Percentiles rank a stretch among this genome's conserved stretches.
phyloP scores from a whole-genome alignment of 2,329 filamentous ascomycete genomes.

The Blumeria hordei region DNA sequence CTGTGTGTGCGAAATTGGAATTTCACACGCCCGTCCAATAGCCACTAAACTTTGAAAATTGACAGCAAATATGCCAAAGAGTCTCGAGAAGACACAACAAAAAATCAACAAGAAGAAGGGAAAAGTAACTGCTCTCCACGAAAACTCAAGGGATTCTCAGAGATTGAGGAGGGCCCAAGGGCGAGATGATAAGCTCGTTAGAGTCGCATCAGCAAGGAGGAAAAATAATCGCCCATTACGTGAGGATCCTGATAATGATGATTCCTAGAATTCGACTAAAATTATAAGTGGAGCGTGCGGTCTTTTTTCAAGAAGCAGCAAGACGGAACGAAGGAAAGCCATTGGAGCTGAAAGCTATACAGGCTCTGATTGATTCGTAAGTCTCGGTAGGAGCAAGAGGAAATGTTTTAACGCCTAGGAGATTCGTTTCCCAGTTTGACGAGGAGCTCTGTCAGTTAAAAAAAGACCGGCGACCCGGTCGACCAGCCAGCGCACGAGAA shows the following conservation, averaged over 20 bases:
- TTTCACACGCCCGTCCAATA: no score
- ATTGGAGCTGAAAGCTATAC: slow-evolving; percentile 30
- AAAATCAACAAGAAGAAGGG: slow-evolving; percentile 72
- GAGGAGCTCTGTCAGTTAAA: slow-evolving; percentile 43
- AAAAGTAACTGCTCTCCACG: slow-evolving; percentile 52
- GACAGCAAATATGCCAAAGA: slow-evolving; percentile 41
- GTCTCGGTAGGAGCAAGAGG: slow-evolving; percentile 6
- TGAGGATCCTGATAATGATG: slow-evolving; percentile 17
- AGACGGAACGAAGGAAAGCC: slow-evolving; percentile 25
- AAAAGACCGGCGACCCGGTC: slow-evolving; percentile 48
- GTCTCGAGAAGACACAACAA: slow-evolving; percentile 65
- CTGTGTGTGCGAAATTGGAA: no score
- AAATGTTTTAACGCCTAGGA: slow-evolving; percentile 16
- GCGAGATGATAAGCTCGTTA: slow-evolving; percentile 62
- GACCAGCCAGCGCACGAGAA: slow-evolving; percentile 55
- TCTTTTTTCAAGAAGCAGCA: slow-evolving; percentile 47
- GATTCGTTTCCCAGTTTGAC: slow-evolving; percentile 42
- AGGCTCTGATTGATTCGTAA: slow-evolving; percentile 36
- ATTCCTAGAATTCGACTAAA: background rate
- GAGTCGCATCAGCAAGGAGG: slow-evolving; percentile 40
- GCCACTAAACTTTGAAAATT: background rate
- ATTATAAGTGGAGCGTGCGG: slow-evolving; percentile 35
- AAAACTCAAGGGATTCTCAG: slow-evolving; percentile 69
- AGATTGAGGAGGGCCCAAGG: slow-evolving; percentile 55
- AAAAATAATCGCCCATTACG: slow-evolving; percentile 54